Base-by-base conservation (phyloP, 495 filamentous ascomycete genomes). In the Penicillium silybi region DNA sequence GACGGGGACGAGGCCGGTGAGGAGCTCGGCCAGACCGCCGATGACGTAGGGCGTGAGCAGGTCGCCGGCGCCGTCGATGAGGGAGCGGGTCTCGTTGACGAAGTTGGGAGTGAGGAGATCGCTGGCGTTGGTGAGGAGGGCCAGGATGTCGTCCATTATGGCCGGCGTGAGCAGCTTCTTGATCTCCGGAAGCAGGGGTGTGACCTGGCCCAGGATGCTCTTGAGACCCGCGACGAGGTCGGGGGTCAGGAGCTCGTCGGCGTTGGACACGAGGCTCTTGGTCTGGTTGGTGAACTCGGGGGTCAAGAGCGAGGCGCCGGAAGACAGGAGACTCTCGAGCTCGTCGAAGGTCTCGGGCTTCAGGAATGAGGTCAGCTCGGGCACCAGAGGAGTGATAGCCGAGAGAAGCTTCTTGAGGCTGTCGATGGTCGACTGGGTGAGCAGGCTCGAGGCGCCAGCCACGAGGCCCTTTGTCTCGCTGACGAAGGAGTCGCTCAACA, bases 81-180 rank as follows among this genome's bases (percentile, higher is more conserved):
- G 68, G 26, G 52, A 52, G 44, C 65, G 61, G 34, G 74, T 77
- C 44, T 71, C 59, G 34, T 76, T 73, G 48, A 77, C 70, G 26
- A 64, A 59, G 13, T 45, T 41, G 13, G 64, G 56, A 6, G 72
- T 74, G 15, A 78, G 44, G 4, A 78, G 66, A 16, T 62, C 56
- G 44, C 69, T 69, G 26, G 74, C 72, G 38, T 75, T 76, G 10
- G 53, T 58, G 38, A 76, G 57, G 1, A 76, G 65, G 19, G 58
- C 59, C 34, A 61, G 44, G 13, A 75, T 61, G 46, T 70, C 63
- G 54, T 72, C 63, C 16, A 69, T 63, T 11, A 53, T 54, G 22
- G 26, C 23, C 18, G 57, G 48, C 4, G 58, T 72, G 10, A 78
- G 52, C 9, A 78, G 52, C 5, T 65, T 66, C 53, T 66, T 53